Evolutionary conservation across 2,329 filamentous ascomycete species (phyloP).

Genomic region (Aspergillus pseudoviridinutans): DNA sequence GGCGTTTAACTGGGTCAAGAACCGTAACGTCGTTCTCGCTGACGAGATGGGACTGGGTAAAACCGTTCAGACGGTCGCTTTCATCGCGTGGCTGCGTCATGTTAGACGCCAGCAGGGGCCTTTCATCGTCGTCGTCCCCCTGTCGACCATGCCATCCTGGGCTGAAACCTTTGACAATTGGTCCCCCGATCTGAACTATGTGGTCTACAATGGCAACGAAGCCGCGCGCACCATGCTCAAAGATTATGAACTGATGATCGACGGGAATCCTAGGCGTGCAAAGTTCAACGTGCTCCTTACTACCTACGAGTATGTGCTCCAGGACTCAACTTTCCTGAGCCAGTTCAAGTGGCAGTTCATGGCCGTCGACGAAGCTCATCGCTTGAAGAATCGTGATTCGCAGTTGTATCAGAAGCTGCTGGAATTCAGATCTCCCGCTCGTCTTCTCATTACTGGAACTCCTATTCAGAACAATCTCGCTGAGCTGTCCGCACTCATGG

Average conservation of each 20-base stretch:
- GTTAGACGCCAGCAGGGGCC: constrained; percentile 86
- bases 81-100: constrained; percentile 95
- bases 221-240: constrained; percentile 80
- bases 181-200: constrained; percentile 94
- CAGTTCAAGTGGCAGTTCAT: constrained; percentile 97
- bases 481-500: constrained; percentile 85
- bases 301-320: constrained; percentile 93
- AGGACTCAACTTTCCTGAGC: constrained; percentile 77
- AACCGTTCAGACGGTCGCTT: constrained; percentile 94
- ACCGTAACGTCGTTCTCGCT: constrained; percentile 92
- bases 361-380: constrained; percentile 93
- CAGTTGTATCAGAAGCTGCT: constrained; percentile 83
- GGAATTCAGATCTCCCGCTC: constrained; percentile 81
- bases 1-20: constrained; percentile 90
- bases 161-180: constrained; percentile 96
- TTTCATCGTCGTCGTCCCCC: constrained; percentile 92
- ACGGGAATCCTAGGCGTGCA: constrained; percentile 79
- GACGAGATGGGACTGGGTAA: constrained; percentile 99
- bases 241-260: constrained; percentile 82
- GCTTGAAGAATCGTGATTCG: constrained; percentile 92
- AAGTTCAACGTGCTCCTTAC: constrained; percentile 98
- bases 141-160: constrained; percentile 97
- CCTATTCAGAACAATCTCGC: constrained; percentile 96
- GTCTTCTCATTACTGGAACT: constrained; percentile 91
- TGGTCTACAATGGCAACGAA: constrained; percentile 91